phyloP scores from a whole-genome alignment of 129 eudicot genomes.

The Flaveria trinervia region DNA sequence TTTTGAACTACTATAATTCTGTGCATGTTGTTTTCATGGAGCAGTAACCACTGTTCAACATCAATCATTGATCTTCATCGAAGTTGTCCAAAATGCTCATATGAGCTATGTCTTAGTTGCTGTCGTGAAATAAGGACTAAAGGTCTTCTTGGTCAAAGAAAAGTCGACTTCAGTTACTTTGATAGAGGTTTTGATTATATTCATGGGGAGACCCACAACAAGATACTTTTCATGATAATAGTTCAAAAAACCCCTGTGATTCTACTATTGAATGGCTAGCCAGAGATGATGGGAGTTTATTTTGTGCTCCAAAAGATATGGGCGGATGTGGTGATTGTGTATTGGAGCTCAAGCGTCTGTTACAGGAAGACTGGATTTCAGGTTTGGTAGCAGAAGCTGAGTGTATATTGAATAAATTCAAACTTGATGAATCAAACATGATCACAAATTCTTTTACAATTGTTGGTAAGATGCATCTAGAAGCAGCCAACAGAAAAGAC shows the following conservation, averaged over 20 bases:
- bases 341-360: conserved; percentile 68
- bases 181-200: conserved; percentile 69
- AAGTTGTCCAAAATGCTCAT: conserved; percentile 82
- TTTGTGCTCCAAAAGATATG: conserved; percentile 68
- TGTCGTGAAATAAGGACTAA: conserved; percentile 67
- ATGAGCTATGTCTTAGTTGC: conserved; percentile 83
- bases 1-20: conserved; percentile 20
- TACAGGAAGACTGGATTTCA: conserved; percentile 57
- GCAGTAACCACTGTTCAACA: conserved; percentile 83
- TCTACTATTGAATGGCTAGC: conserved; percentile 47
- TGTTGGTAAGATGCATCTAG: conserved; percentile 28
- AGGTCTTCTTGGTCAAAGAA: conserved; percentile 35
- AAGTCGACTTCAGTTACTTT: conserved; percentile 36
- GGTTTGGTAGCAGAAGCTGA: conserved; percentile 54
- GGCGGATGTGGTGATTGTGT: conserved; percentile 74
- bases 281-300: conserved; percentile 43
- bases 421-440: background rate
- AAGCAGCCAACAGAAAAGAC: conserved; percentile 58
- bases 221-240: conserved; percentile 29
- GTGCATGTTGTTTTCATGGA: conserved; percentile 14
- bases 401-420: conserved; percentile 32
- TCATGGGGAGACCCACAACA: conserved; percentile 71
- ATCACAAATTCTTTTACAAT: conserved; percentile 12
- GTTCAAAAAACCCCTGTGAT: conserved; percentile 1
- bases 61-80: conserved; percentile 94